A percentile compares a stretch with the other conserved stretches of the same genome.
Evolutionary conservation across 768 basidiomycete genomes (phyloP).

Genomic region (Termitomyces heimii): DNA sequence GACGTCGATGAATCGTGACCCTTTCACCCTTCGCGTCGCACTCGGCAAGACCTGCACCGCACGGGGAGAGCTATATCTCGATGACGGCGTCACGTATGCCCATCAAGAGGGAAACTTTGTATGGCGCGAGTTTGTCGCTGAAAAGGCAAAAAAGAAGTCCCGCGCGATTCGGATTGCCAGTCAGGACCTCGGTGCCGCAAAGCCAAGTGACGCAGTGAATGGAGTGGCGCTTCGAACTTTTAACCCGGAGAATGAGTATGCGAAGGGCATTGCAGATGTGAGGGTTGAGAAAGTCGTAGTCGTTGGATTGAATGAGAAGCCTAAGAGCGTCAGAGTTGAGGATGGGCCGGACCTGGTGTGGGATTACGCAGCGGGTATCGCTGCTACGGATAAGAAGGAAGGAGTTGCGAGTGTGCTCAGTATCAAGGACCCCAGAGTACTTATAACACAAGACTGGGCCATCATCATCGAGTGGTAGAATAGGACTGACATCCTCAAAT

Average conservation of each 20-base stretch:
- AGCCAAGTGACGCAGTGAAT: slow-evolving; percentile 43
- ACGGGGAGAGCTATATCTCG: slow-evolving; percentile 85
- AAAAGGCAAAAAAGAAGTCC: slow-evolving; percentile 32
- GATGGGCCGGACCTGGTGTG: slow-evolving; percentile 53
- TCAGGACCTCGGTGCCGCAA: slow-evolving; percentile 43
- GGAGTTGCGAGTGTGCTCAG: slow-evolving; percentile 62
- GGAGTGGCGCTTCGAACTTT: slow-evolving; percentile 44
- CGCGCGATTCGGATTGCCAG: slow-evolving; percentile 45
- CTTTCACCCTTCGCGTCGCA: slow-evolving; percentile 86
- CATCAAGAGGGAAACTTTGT: slow-evolving; percentile 75
- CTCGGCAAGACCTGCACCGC: slow-evolving; percentile 57
- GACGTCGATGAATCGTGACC: slow-evolving; percentile 83
- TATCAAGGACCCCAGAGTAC: slow-evolving; percentile 70
- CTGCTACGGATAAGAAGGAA: slow-evolving; percentile 51
- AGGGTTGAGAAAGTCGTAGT: slow-evolving; percentile 80
- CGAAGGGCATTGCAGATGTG: slow-evolving; percentile 58
- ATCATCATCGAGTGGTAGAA: slow-evolving; percentile 32
- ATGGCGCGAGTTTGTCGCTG: slow-evolving; percentile 73
- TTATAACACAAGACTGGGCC: slow-evolving; percentile 59
- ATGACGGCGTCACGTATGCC: slow-evolving; percentile 84
- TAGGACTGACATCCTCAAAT: not conserved
- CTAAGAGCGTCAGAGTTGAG: slow-evolving; percentile 51
- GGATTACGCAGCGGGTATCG: slow-evolving; percentile 58
- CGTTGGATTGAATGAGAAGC: slow-evolving; percentile 61
- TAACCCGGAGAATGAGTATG: slow-evolving; percentile 60